Base-by-base conservation (phyloP, 495 filamentous ascomycete species). In the Talaromyces thailandensis region DNA sequence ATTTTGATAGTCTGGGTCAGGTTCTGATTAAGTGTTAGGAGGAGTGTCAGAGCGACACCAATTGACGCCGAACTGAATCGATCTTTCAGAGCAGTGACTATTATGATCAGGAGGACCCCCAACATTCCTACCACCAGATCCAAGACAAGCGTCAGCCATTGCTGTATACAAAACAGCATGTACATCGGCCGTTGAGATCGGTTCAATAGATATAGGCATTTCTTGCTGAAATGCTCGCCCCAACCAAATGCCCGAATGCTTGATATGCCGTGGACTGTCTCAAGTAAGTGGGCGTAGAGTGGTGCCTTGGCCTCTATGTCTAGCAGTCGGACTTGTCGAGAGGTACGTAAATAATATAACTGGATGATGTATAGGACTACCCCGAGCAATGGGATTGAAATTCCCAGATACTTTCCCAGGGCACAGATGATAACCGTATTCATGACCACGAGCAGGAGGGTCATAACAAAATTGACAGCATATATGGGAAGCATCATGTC, bases 21-120 rank as follows among this genome's bases (percentile, higher is more conserved):
- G 53, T 2, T 79, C 76, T 64, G 79, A 85, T 63, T 85, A 79
- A 80, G 75, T 3, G 62, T 50, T 82, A 77, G 1, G 79, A 81
- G 63, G 86, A 88, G 48, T 69, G 73, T 73, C 45, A 92, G 66
- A 2, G 86, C 84, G 53, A 91, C 88, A 4, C 88, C 88, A 8
- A 69, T 60, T 23, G 60, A 23, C 23, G 62, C 67, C 16, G 64
- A 25, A 18, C 43, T 65, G 29, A 66, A 66, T 23, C 63, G 60
- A 40, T 32, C 53, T 21, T 62, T 64, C 4, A 66, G 26, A n/a
- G 63, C 63, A 23, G 64, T 67, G 9, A 63, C 61, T 11, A 63
- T 62, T 6, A 65, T 58, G 7, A 65, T 67, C 11, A 68, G 50
- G 14, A 72, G 64, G 5, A 75, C 65, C 1, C 75, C 72, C 11